These are phyloP conservation scores for Hypomontagnella monticulosa DNA, from an alignment of 495 filamentous ascomycete species.

Conservation along the genomic window DNA sequence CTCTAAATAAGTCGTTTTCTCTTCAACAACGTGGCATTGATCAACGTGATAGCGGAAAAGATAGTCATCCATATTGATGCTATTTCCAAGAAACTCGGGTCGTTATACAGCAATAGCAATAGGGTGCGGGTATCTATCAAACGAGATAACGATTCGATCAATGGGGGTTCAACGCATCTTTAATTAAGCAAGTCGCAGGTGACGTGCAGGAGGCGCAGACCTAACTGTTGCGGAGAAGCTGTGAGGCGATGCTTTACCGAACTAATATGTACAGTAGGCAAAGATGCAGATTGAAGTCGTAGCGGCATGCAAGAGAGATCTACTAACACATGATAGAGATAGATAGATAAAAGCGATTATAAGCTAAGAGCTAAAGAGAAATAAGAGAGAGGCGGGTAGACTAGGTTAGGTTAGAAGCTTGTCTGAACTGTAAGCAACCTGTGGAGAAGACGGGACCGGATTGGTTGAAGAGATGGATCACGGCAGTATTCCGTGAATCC, in stretches of 20 bases:
- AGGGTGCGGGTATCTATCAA: constrained; percentile 16
- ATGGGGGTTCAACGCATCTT: constrained; percentile 17
- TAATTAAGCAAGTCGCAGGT: constrained; percentile 27
- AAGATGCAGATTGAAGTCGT: constrained; percentile 11
- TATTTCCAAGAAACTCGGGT: background rate
- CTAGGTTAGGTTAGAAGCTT: constrained; percentile 24
- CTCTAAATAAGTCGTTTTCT: constrained; percentile 62
- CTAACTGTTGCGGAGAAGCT: constrained; percentile 11
- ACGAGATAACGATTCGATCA: constrained; percentile 7
- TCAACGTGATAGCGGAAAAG: constrained; percentile 57
- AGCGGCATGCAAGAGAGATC: background rate
- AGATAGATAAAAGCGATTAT: background rate
- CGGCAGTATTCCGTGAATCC: constrained; percentile 27
- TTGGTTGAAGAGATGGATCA: constrained; percentile 27
- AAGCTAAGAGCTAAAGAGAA: constrained; percentile 25
- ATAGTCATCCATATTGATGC: constrained; percentile 62
- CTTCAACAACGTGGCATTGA: constrained; percentile 54
- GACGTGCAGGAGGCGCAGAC: constrained; percentile 40
- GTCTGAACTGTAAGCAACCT: constrained; percentile 14
- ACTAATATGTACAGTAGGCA: background rate
- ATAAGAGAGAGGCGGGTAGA: constrained; percentile 38
- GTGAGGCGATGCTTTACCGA: constrained; percentile 38
- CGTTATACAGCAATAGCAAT: constrained; percentile 5
- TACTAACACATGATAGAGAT: background rate
- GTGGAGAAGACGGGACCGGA: constrained; percentile 22